Percentiles rank a stretch among this genome's conserved stretches.
These are phyloP conservation scores for Coemansia sp. DNA, from an alignment of 192 early-diverging fungal genomes.

Conservation along the genomic window DNA sequence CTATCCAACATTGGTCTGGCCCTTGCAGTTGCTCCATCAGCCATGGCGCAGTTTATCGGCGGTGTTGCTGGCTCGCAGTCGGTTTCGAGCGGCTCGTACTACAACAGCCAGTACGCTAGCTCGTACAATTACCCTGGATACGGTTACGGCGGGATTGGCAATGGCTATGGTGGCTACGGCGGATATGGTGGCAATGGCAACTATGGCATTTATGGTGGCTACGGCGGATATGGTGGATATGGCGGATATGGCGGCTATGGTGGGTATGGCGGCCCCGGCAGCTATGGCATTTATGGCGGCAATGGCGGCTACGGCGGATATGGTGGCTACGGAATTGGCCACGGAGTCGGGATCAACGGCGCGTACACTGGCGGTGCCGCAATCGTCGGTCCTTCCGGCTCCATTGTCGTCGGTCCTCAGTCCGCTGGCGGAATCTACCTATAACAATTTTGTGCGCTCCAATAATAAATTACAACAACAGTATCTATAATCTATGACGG, in stretches of 20 bases:
- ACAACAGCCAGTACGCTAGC: conserved; percentile 35
- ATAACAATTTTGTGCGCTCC: background rate
- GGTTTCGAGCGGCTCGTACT: conserved; percentile 47
- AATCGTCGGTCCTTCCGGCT: conserved; percentile 49
- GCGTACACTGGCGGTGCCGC: conserved; percentile 45
- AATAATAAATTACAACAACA: conserved; percentile 3
- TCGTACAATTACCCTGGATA: conserved; percentile 20
- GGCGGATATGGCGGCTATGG: conserved; percentile 29
- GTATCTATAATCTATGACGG: conserved; percentile 9
- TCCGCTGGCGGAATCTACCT: conserved; percentile 52
- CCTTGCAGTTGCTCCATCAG: conserved; percentile 16
- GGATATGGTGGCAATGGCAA: conserved; percentile 28
- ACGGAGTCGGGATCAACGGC: conserved; percentile 25
- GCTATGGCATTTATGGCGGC: conserved; percentile 12
- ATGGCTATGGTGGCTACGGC: conserved; percentile 11
- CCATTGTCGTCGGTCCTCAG: conserved; percentile 52
- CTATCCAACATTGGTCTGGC: conserved; percentile 21
- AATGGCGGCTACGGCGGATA: conserved; percentile 24
- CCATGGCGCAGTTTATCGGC: conserved; percentile 33
- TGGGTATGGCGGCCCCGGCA: conserved; percentile 20
- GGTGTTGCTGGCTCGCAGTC: conserved; percentile 30
- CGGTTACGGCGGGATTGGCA: background rate
- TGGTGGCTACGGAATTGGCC: conserved; percentile 24
- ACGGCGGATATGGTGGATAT: conserved; percentile 21
- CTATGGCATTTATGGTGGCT: conserved; percentile 7